Conservation (phyloP, 2,329 filamentous ascomycete genomes). For the Thermothelomyces thermophilus region DNA sequence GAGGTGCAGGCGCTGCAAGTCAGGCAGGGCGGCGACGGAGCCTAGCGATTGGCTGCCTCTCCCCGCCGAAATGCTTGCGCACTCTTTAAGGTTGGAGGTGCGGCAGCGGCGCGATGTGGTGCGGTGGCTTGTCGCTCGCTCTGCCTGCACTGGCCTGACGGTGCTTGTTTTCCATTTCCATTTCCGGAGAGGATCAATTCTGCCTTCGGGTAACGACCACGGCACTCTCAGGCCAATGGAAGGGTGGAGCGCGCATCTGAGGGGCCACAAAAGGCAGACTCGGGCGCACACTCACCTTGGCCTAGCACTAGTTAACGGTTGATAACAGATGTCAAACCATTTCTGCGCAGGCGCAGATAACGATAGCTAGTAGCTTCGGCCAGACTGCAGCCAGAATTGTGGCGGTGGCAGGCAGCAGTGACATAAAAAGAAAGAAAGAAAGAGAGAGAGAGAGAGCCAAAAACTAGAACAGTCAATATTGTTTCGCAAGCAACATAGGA, state of each 20-base stretch:
- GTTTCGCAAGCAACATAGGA: too few relatives aligned
- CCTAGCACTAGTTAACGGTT: background rate
- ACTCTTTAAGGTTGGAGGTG: slow-evolving; percentile 2
- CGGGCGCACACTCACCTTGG: background rate
- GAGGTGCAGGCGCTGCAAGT: slow-evolving; percentile 14
- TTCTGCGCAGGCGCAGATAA: background rate
- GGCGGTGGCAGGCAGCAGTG: background rate
- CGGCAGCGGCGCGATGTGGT: background rate
- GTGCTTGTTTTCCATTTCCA: background rate
- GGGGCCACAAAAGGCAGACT: background rate
- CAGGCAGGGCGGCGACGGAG: slow-evolving; percentile 6
- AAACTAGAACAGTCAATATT: too few relatives aligned
- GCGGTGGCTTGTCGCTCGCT: too few relatives aligned
- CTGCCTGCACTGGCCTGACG: background rate
- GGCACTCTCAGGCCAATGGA: background rate
- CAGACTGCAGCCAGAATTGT: background rate
- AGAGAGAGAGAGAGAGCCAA: background rate
- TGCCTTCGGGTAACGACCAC: background rate
- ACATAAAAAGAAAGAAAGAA: background rate
- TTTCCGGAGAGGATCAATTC: background rate
- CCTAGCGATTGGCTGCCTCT: slow-evolving; percentile 24
- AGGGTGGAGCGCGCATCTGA: background rate
- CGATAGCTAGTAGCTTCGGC: too few relatives aligned
- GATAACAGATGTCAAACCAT: background rate
- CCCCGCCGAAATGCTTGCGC: background rate